Base-by-base conservation (phyloP, 2,329 filamentous ascomycete species). In the Emericellopsis cladophorae region DNA sequence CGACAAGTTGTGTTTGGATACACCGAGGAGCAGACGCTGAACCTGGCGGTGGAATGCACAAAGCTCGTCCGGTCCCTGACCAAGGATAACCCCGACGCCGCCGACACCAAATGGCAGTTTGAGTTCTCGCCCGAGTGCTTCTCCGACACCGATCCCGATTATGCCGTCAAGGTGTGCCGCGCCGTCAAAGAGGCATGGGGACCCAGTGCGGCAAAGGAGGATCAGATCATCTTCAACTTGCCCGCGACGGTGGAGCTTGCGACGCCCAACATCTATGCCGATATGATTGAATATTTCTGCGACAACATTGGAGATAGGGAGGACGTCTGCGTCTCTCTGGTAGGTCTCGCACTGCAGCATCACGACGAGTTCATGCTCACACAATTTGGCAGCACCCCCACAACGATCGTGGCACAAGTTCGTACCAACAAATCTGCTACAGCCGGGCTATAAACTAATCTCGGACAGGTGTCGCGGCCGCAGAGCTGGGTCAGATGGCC, bases 261-360 rank as follows among this genome's bases (percentile, higher is more conserved):
- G 1, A 95, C 92, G 1, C 89, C 89, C 29, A 98, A 98, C 58
- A 76, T 95, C 37, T 98, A 92, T 58, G 92, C 92, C 39, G 92
- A 98, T 56, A 84, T 93, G 65, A 85, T 98, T 46, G 92, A 98
- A 60, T 94, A 86, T 65, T 98, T 98, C 63, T 94, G 87, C 67
- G 76, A 72, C 40, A 73, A 90, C 57, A 88, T 96, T 55, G 73
- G 74, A 0, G 84, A 95, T 60, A 73, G 89, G 40, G 82, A 95
- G 54, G 92, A 88, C 66, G 74, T 95, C 39, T 85, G 81, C 52
- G 84, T 96, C 8, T 93, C 85, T 45, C 73, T 96, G 26, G 26
- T 29, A 29, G 26, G 26, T 29, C 26, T 12, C 6, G 26, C 7
- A 29, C 7, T 29, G 26, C 8, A 12, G 2, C 9, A 12, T 4